A percentile compares a stretch with the other conserved stretches of the same genome.
Evolutionary conservation across 2,329 filamentous ascomycete species (phyloP).

Genomic region (Ophiocordyceps sinensis): DNA sequence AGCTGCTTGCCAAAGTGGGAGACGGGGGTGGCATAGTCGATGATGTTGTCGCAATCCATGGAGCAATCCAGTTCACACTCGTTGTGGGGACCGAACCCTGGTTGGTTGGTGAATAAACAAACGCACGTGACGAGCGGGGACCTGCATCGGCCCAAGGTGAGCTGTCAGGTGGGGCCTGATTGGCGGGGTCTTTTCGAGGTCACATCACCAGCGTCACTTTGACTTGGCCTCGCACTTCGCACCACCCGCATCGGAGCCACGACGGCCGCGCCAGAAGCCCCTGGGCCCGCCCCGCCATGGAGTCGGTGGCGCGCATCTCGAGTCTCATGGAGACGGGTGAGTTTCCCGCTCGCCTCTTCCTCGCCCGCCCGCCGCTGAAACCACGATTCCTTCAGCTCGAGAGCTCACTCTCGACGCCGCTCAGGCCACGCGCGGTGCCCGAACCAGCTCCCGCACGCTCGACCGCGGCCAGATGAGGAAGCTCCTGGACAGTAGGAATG

Average conservation of each 20-base stretch:
- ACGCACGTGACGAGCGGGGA: too few species aligned
- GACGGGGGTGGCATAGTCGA: too few species aligned
- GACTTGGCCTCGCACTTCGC: slow-evolving; percentile 6
- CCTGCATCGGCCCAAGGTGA: too few species aligned
- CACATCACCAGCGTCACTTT: too few species aligned
- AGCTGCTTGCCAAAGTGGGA: too few species aligned
- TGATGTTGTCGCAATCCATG: too few species aligned
- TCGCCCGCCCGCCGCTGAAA: slow-evolving; percentile 1
- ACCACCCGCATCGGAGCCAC: not conserved
- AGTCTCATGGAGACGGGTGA: slow-evolving; percentile 87
- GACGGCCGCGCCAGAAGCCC: not conserved
- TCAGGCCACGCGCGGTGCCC: slow-evolving; percentile 61
- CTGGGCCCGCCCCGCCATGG: slow-evolving; percentile 44
- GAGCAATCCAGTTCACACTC: too few species aligned
- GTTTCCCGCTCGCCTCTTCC: slow-evolving; percentile 7
- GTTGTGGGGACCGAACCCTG: too few species aligned
- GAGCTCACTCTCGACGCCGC: slow-evolving; percentile 96
- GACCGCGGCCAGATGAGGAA: slow-evolving; percentile 83
- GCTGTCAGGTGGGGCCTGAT: too few species aligned
- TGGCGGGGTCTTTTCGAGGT: too few species aligned
- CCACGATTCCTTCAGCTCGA: slow-evolving; percentile 49
- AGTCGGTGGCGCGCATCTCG: slow-evolving; percentile 90
- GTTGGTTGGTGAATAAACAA: too few species aligned
- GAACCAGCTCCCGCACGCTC: slow-evolving; percentile 48
- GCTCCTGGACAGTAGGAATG: slow-evolving; percentile 83